Evolutionary conservation across 2,329 filamentous ascomycete genomes (phyloP).

Genomic region (Colletotrichum sp.): DNA sequence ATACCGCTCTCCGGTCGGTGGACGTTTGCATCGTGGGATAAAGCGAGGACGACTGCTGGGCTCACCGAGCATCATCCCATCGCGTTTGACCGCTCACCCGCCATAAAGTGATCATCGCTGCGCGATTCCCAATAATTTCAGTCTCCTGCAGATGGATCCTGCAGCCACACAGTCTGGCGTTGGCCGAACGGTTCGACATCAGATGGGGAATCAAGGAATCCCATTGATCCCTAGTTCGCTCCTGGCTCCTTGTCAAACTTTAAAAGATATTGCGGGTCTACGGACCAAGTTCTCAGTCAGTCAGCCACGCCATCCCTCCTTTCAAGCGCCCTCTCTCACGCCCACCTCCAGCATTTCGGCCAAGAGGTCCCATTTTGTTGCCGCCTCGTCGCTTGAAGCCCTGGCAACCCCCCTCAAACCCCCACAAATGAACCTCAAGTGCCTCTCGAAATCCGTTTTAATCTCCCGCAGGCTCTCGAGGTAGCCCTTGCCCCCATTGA

Average conservation of each 20-base stretch:
- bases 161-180: background rate
- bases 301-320: background rate
- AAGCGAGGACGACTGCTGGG: background rate
- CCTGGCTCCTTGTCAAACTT: constrained; percentile 9
- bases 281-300: constrained; percentile 10
- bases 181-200: background rate
- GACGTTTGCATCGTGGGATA: background rate
- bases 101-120: background rate
- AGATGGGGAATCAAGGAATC: constrained; percentile 20
- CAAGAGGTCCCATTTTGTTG: constrained; percentile 77
- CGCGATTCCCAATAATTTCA: constrained; percentile 8
- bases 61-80: constrained; percentile 4
- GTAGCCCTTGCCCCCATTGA: constrained; percentile 44
- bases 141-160: background rate
- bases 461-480: constrained; percentile 59
- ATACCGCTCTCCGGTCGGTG: background rate
- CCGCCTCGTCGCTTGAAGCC: constrained; percentile 66
- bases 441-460: constrained; percentile 65
- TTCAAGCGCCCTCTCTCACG: constrained; percentile 22
- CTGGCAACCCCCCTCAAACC: constrained; percentile 78
- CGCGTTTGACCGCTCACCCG: background rate
- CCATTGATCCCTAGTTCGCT: constrained; percentile 12
- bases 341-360: constrained; percentile 77
- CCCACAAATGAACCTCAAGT: constrained; percentile 72
- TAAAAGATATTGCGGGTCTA: constrained; percentile 16